Evolutionary conservation across 2,329 filamentous ascomycete genomes (phyloP), one percentile per base, ranked within the genome.

Genomic region (Ophiostoma sp.): DNA sequence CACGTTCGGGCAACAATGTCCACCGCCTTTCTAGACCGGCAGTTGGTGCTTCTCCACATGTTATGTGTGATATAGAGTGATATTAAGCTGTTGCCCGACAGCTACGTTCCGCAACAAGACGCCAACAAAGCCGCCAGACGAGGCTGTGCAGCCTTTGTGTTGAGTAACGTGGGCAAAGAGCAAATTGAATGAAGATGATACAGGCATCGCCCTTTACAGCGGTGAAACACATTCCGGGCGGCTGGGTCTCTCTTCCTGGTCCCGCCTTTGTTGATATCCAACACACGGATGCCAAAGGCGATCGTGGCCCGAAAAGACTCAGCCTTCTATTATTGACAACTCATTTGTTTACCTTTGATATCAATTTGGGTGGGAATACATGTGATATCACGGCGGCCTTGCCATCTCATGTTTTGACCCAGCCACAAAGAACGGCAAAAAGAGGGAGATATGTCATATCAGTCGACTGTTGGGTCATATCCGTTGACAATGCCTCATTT

Each of bases 121-220:
- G 50, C 22, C 50, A 28, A 3, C 50, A 55, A 64, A 64, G 36
- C 36, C n/a, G 36, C 61, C 61, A 45, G 36, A 45, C 36, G 61
- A 66, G 61, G 61, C 61, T 45, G 61, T 66, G 61, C 61, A 66
- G 61, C 22, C 36, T 66, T 45, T 66, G 36, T 25, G 33, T 66
- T 66, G 61, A 66, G 61, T 15, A 45, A 8, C 50, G n/a, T 22
- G n/a, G 50, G n/a, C 50, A 25, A 9, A 9, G n/a, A 42, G 59
- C 25, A 36, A 64, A 25, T 39, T 25, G 59, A 64, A 25, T 63
- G 33, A 33, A 33, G 57, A 36, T n/a, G 57, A 33, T 55, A 31
- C 55, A 11, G 31, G 7, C 15, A 61, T 22, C 19, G 59, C 33
- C 31, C 33, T 63, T 39, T 39, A 15, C 59, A 42, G 15, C 36